phyloP scores from a whole-genome alignment of 2,329 filamentous ascomycete species.

The Fusarium annulatum region DNA sequence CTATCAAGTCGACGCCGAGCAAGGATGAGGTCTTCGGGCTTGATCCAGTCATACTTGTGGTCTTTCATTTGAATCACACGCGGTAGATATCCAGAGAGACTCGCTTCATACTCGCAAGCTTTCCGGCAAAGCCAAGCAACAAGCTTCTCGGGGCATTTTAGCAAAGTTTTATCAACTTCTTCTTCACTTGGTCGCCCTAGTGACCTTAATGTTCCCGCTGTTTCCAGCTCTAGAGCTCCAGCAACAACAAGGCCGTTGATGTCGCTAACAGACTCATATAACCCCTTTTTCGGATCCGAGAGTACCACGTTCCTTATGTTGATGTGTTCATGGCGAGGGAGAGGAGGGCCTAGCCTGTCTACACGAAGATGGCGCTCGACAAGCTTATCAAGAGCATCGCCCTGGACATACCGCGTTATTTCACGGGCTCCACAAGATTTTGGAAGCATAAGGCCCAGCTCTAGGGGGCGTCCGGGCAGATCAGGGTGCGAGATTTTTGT shows the following conservation, averaged over 20 bases:
- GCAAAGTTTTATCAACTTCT: not conserved
- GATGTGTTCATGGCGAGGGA: constrained; percentile 28
- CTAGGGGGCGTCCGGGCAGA: constrained; percentile 15
- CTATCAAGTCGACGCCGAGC: constrained; percentile 35
- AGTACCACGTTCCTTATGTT: constrained; percentile 26
- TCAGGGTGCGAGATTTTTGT: not conserved
- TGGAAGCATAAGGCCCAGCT: constrained; percentile 30
- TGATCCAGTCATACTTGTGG: constrained; percentile 46
- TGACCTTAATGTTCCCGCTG: constrained; percentile 30
- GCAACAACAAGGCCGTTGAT: constrained; percentile 45
- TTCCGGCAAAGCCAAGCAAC: constrained; percentile 42
- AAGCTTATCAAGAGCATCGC: constrained; percentile 35
- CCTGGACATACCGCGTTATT: constrained; percentile 40
- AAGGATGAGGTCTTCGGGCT: constrained; percentile 23
- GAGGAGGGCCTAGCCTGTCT: not conserved
- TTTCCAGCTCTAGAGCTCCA: constrained; percentile 40
- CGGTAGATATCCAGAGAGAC: constrained; percentile 38
- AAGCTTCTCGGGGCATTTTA: not conserved
- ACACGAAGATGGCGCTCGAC: constrained; percentile 30
- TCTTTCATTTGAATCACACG: constrained; percentile 44
- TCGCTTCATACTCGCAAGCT: constrained; percentile 44
- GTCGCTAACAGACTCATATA: constrained; percentile 45
- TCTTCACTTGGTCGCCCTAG: not conserved
- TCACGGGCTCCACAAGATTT: constrained; percentile 25
- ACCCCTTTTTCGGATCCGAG: constrained; percentile 10